phyloP scores from a whole-genome alignment of 345 rosid species.

The Euphorbia tirucalli region DNA sequence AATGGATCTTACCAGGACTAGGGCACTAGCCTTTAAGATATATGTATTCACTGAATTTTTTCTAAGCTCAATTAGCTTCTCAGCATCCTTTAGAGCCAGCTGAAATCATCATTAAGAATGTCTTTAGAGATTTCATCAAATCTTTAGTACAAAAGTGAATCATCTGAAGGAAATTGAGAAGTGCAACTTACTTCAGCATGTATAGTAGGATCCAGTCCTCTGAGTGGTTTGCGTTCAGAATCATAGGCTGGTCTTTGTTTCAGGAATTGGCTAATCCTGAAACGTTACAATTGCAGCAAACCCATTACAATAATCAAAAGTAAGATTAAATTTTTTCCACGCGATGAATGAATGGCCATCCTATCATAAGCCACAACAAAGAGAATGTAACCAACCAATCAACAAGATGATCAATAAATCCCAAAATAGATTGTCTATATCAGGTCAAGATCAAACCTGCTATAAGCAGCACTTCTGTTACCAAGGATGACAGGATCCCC shows the following conservation, averaged over 20 bases:
- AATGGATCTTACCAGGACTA: constrained; percentile 56
- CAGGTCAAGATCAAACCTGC: constrained; percentile 47
- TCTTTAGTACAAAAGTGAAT: background rate
- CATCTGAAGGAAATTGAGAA: background rate
- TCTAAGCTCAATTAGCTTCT: constrained; percentile 58
- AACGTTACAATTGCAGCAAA: constrained; percentile 20
- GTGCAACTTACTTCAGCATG: constrained; percentile 76
- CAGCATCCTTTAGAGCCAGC: constrained; percentile 97
- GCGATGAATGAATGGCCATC: constrained; percentile 13
- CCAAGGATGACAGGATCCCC: constrained; percentile 71
- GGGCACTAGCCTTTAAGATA: constrained; percentile 64
- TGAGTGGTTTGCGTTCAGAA: constrained; percentile 71
- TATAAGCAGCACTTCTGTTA: constrained; percentile 77
- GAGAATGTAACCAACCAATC: constrained; percentile 1
- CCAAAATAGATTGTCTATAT: background rate
- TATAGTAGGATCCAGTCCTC: constrained; percentile 86
- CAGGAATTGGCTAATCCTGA: constrained; percentile 76
- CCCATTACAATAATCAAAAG: constrained; percentile 6
- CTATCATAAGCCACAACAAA: background rate
- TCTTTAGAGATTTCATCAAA: constrained; percentile 10
- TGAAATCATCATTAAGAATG: constrained; percentile 31
- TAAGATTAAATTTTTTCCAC: constrained; percentile 1
- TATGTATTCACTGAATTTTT: constrained; percentile 53
- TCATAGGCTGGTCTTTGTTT: constrained; percentile 65
- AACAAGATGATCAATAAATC: background rate